Evolutionary conservation across 108 stramenopile species (phyloP).

Genomic region (Cyclotella kingstonii): DNA sequence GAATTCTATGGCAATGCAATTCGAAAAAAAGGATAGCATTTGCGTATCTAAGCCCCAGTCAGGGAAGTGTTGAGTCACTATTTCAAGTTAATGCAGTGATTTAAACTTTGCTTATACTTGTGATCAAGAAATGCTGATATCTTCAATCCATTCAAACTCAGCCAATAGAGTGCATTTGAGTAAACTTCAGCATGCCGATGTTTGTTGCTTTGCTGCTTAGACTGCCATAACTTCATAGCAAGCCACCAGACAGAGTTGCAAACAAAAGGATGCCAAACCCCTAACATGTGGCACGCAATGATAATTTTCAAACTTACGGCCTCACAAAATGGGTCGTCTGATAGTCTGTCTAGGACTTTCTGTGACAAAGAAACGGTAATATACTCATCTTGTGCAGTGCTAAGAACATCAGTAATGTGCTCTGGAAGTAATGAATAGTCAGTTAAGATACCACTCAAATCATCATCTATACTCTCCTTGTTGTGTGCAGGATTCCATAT

Average conservation of each 20-base stretch:
- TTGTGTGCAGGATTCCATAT: slow-evolving; percentile 17
- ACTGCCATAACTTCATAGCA: slow-evolving; percentile 26
- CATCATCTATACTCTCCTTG: background rate
- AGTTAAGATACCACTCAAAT: background rate
- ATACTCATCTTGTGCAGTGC: background rate
- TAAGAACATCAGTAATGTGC: background rate
- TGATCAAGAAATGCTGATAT: slow-evolving; percentile 3
- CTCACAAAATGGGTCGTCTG: slow-evolving; percentile 17
- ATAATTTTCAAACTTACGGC: slow-evolving; percentile 37
- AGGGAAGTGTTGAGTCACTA: too few relatives aligned
- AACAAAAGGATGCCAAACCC: slow-evolving; percentile 28
- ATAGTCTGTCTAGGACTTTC: slow-evolving; percentile 6
- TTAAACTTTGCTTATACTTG: slow-evolving; percentile 6
- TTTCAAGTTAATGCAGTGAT: too few relatives aligned
- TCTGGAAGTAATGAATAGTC: background rate
- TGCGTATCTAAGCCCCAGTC: too few relatives aligned
- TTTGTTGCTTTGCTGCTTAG: background rate
- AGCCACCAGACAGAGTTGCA: slow-evolving; percentile 41
- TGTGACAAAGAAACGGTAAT: background rate
- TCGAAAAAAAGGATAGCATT: too few relatives aligned
- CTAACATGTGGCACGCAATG: slow-evolving; percentile 28
- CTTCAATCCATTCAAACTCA: slow-evolving; percentile 17
- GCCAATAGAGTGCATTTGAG: slow-evolving; percentile 25
- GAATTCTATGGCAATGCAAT: too few relatives aligned
- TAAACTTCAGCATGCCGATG: slow-evolving; percentile 1